These are phyloP conservation scores for Talaromyces pinophilus DNA, from an alignment of 2,329 filamentous ascomycete species.

Conservation along the genomic window DNA sequence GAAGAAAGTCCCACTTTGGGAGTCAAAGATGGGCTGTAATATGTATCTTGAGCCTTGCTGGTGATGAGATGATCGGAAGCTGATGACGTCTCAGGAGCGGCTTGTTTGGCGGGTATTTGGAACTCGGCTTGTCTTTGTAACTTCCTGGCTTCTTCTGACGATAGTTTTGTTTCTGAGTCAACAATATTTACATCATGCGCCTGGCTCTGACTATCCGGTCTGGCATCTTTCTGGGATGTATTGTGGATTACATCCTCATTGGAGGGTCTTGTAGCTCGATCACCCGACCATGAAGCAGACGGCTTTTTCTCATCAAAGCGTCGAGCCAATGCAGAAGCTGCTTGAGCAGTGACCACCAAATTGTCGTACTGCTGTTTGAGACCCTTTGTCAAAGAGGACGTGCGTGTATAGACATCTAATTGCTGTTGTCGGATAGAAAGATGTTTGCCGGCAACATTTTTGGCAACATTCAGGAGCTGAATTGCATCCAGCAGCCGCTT, in stretches of 20 bases:
- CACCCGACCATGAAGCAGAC: constrained; percentile 35
- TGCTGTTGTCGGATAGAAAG: constrained; percentile 61
- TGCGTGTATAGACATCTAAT: constrained; percentile 63
- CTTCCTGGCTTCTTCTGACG: constrained; percentile 47
- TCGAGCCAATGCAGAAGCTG: constrained; percentile 60
- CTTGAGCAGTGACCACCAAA: constrained; percentile 61
- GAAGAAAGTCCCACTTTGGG: constrained; percentile 53
- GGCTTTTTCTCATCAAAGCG: constrained; percentile 55
- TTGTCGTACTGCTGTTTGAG: constrained; percentile 63
- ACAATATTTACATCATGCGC: neutral
- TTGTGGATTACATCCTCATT: neutral
- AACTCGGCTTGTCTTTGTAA: constrained; percentile 53
- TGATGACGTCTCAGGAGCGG: constrained; percentile 43
- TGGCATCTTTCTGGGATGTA: neutral
- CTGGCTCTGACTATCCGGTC: constrained; percentile 3
- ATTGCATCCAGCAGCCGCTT: constrained; percentile 70
- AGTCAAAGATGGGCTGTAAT: constrained; percentile 54
- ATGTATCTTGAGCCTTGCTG: constrained; percentile 60
- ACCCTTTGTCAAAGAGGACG: constrained; percentile 64
- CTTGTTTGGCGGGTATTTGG: constrained; percentile 55
- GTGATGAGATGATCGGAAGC: constrained; percentile 38
- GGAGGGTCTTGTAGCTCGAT: neutral
- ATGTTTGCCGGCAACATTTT: constrained; percentile 66
- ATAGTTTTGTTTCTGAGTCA: constrained; percentile 25
- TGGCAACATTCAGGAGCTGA: constrained; percentile 68